Evolutionary conservation across 257 asterid genomes (phyloP).

Genomic region (Nicotiana undulata): DNA sequence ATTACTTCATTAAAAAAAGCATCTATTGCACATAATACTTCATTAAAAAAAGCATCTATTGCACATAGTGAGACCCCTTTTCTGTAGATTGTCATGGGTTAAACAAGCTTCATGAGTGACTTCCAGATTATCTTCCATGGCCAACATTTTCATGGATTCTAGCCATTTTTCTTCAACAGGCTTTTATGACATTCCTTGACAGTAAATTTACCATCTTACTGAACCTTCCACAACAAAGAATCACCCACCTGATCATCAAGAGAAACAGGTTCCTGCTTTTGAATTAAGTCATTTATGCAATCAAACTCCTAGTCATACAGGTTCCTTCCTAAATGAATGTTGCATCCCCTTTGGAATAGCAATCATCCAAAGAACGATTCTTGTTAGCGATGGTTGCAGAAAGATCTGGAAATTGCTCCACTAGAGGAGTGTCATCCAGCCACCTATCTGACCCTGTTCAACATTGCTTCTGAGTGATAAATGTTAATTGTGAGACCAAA

Average conservation of each 20-base stretch:
- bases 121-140: background rate
- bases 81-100: background rate
- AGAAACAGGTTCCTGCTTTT: background rate
- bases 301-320: background rate
- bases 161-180: background rate
- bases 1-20: background rate
- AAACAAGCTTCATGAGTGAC: background rate
- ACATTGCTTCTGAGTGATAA: background rate
- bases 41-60: background rate
- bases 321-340: background rate
- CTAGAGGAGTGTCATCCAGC: background rate
- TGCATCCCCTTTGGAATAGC: background rate
- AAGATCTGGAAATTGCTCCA: background rate
- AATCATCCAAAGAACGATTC: background rate
- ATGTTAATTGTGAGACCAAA: background rate
- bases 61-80: background rate
- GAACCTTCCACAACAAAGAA: background rate
- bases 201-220: background rate
- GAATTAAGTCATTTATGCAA: background rate
- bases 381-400: background rate
- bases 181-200: background rate
- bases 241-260: background rate
- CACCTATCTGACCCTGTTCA: background rate
- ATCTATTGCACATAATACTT: background rate
- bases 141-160: background rate